Evolutionary conservation across 1,284 basidiomycete genomes (phyloP).

Genomic region (Omphalotus olearius): DNA sequence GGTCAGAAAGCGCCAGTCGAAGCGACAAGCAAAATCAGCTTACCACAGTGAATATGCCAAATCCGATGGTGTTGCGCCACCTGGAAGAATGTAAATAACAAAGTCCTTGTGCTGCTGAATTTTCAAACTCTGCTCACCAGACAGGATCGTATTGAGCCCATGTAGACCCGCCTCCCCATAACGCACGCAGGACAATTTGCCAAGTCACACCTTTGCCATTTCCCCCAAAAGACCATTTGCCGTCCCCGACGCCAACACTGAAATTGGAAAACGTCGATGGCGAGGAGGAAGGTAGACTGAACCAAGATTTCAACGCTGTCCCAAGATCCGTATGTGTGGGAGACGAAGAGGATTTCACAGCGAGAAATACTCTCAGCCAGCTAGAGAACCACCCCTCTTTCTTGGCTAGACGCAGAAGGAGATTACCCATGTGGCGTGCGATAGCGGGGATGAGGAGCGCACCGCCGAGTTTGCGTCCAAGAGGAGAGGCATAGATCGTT

Average conservation of each 20-base stretch:
- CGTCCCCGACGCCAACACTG: neutral
- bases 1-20: neutral
- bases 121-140: conserved; percentile 51
- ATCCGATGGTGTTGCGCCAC: conserved; percentile 72
- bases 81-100: conserved; percentile 20
- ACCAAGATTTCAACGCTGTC: neutral
- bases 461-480: conserved; percentile 62
- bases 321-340: neutral
- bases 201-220: conserved; percentile 27
- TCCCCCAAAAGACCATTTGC: conserved; percentile 2
- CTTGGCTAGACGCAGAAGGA: conserved; percentile 53
- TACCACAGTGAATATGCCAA: conserved; percentile 65
- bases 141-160: conserved; percentile 70
- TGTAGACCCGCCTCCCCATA: conserved; percentile 47
- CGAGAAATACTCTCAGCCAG: conserved; percentile 39
- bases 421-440: conserved; percentile 56
- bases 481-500: conserved; percentile 48
- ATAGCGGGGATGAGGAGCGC: conserved; percentile 64
- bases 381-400: conserved; percentile 40
- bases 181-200: conserved; percentile 37
- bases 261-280: neutral
- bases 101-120: neutral
- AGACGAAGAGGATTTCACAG: neutral
- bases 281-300: conserved; percentile 20
- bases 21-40: conserved; percentile 19